Base-by-base conservation (phyloP, 2,329 filamentous ascomycete species). In the Ophiostoma himal-ulmi region DNA sequence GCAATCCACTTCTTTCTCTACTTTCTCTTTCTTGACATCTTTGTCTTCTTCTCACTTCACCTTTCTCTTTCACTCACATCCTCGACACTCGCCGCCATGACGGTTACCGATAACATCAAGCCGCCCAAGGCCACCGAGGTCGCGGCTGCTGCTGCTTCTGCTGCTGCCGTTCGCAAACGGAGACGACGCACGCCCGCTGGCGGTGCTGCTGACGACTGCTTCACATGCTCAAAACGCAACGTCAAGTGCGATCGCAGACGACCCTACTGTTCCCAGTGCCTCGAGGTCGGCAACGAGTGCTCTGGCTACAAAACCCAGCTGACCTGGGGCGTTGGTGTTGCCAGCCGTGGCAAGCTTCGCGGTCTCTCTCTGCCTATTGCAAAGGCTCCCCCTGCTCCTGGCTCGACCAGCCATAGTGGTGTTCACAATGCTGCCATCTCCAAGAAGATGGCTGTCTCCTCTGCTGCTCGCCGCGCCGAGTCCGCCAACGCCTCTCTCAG, bases 251-350 rank as follows among this genome's bases (percentile, higher is more conserved):
- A 98, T 81, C 89, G 94, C 75, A 89, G 93, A 78, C 87, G 94
- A 76, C 94, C 94, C 10, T 98, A 97, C 81, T 98, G 95, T 82
- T 93, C 93, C 64, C 94, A 93, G 81, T 99, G 94, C 80, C 86
- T 98, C 73, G 92, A 97, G 75, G 86, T 93, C 74, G 94, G 93
- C 74, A 93, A 93, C 78, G 93, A 96, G 78, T 98, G 94, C 82
- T 93, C 92, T 37, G 94, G 94, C 72, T 98, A 98, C 84, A 96
- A 96, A 82, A 98, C 94, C 20, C 94, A 94, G 75, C 85, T 98
- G 80, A 98, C 94, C 66, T 98, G 94, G 94, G 93, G 93, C 60
- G 92, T 97, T 67, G 94, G 94, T 68, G 94, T 98, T 71, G 94
- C 94, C 70, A 97, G 94, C 81, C 89, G 94, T 77, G 94, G 94